Conservation (phyloP, 2,329 filamentous ascomycete species). For the Fusarium sp. region DNA sequence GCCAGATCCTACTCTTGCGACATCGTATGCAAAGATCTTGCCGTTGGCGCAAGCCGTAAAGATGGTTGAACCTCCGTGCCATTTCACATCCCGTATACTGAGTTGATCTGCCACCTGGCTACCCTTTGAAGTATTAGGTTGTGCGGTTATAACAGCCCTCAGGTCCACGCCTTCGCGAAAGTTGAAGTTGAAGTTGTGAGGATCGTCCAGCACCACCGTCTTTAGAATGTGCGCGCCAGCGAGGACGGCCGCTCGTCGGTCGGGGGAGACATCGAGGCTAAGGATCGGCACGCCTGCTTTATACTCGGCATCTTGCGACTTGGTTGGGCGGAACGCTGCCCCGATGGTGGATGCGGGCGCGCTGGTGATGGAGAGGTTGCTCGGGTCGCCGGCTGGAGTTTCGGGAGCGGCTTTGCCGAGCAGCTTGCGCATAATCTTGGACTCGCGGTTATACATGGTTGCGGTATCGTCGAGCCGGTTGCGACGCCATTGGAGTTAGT, state of each 20-base stretch:
- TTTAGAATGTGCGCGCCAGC: constrained; percentile 71
- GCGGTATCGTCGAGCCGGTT: constrained; percentile 42
- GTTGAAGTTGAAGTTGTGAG: constrained; percentile 50
- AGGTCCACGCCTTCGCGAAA: constrained; percentile 70
- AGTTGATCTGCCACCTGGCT: constrained; percentile 65
- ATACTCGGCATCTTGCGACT: constrained; percentile 68
- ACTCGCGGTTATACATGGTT: constrained; percentile 65
- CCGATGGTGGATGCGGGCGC: constrained; percentile 53
- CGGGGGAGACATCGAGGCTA: constrained; percentile 69
- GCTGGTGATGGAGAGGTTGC: constrained; percentile 57
- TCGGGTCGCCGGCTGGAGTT: constrained; percentile 56
- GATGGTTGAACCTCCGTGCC: constrained; percentile 65
- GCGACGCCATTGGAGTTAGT: constrained; percentile 48
- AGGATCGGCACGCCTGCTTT: constrained; percentile 64
- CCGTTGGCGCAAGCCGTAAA: constrained; percentile 74
- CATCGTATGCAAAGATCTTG: constrained; percentile 74
- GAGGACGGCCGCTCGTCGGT: constrained; percentile 67
- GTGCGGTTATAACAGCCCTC: constrained; percentile 65
- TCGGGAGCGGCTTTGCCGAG: constrained; percentile 66
- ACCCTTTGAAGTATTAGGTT: constrained; percentile 55
- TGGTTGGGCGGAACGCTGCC: constrained; percentile 61
- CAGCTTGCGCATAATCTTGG: constrained; percentile 71
- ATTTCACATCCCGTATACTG: constrained; percentile 73
- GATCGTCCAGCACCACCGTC: constrained; percentile 67
- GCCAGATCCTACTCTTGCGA: constrained; percentile 61